Base-by-base conservation (phyloP, 176 grass and related monocot genomes). In the Sorghum bicolor region DNA sequence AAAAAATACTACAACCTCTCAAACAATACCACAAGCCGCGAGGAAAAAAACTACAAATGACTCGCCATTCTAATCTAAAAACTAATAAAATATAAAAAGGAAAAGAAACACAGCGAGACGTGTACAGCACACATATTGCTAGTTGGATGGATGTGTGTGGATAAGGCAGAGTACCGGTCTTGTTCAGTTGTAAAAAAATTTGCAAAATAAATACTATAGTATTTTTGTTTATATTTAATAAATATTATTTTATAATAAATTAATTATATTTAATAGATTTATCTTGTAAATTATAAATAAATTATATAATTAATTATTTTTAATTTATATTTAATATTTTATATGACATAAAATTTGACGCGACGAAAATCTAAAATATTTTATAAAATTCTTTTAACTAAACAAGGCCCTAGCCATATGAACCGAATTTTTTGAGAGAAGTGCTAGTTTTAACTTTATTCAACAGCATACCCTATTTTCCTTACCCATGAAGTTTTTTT, bases 81-180 rank as follows among this genome's bases (percentile, higher is more conserved):
- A n/a, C 53, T 57, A 57, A 60, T 57, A 57, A 60, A 60, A 60
- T 60, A 72, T 1, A n/a, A 8, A n/a, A 74, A 25, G n/a, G 8
- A 3, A 31, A 39, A 20, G 3, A 16, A 11, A 55, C 30, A 57
- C 2, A 26, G 53, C 9, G n/a, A 52, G 75, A 84, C 81, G 67
- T 84, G 81, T 12, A 30, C 20, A 67, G 81, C 81, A 80, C 85
- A 76, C 26, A 80, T 39, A 38, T 33, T 2, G 34, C 13, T 65
- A 41, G 36, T 58, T 28, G 78, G 63, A 77, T 76, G 53, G 75
- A 85, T 75, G 61, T 4, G 0, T 34, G 25, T 75, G 83, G 37
- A 52, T 11, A 2, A 13, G 11, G 33, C 25, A 25, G 5, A n/a
- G 32, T 66, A 45, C 11, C n/a, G n/a, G n/a, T n/a, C n/a, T n/a